Evolutionary conservation across 2,329 filamentous ascomycete species (phyloP), one percentile per base, ranked within the genome.

Genomic region (Colletotrichum filicis): DNA sequence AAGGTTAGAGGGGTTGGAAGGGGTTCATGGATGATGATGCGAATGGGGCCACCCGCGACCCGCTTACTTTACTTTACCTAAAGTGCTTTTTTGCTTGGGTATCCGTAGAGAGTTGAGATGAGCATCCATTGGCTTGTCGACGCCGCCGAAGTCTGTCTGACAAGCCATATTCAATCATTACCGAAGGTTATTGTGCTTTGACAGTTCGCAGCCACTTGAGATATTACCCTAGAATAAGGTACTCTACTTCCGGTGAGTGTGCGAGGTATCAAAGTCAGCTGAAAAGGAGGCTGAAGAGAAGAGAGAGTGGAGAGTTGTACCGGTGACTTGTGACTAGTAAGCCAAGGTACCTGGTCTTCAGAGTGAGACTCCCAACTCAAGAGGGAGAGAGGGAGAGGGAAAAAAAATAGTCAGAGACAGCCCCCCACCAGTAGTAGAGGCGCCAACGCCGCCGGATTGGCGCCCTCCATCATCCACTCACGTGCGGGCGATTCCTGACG

Each of bases 391-490:
- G 28, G 49, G 22, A 24, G 26, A 30, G 28, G 30, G 42, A 24
- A 24, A 63, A 30, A 22, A 53, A 53, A 63, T 14, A 12, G 26
- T 32, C 58, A 61, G 58, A 61, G 35, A 28, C 58, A 61, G 46
- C 35, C 42, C 60, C 52, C 37, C 26, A 71, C 49, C 66, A 62
- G 49, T 28, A 22, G 35, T 28, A 59, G 32, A 55, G 52, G 58
- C 24, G 69, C n/a, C 55, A 70, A 60, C 58, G 52, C 58, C 65
- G 59, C 53, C 65, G 52, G 28, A n/a, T 59, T 68, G 59, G 53
- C 32, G 55, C 42, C 66, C 60, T 52, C 46, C 24, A 28, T 61
- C 60, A 65, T 70, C 66, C 66, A 73, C 55, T 66, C 59, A 65
- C 60, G 70, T 73, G 66, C 52, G 60, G 55, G 14, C 28, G 22